phyloP scores from a whole-genome alignment of 495 filamentous ascomycete genomes.

The Talaromyces liani region DNA sequence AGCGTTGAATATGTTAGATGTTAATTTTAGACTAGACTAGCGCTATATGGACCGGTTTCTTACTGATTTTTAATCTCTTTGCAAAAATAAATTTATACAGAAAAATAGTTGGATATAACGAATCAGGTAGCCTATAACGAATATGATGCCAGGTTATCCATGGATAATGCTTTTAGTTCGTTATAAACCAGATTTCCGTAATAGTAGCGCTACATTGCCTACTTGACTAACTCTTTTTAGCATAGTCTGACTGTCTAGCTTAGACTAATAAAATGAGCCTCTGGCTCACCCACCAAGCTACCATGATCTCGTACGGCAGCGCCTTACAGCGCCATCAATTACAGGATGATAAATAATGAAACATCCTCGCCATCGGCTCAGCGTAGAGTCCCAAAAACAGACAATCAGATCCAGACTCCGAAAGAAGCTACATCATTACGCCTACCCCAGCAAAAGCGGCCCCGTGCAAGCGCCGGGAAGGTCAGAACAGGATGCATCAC shows the following conservation, averaged over 20 bases:
- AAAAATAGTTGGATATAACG: background rate
- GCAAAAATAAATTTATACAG: too few relatives aligned
- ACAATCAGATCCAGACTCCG: background rate
- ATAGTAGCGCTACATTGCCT: background rate
- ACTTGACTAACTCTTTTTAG: background rate
- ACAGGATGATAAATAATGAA: background rate
- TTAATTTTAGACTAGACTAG: too few relatives aligned
- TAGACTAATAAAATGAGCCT: too few relatives aligned
- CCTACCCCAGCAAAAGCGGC: background rate
- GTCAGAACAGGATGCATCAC: conserved; percentile 30
- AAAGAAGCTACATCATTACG: background rate
- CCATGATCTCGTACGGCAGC: background rate
- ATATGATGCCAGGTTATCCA: background rate
- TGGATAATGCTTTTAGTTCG: background rate
- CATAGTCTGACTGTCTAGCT: background rate
- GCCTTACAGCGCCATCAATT: background rate
- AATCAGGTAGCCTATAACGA: background rate
- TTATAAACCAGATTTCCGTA: background rate
- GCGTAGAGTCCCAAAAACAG: background rate
- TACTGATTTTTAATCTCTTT: too few relatives aligned
- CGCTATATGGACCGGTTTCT: too few relatives aligned
- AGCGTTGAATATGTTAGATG: too few relatives aligned
- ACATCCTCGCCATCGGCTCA: background rate
- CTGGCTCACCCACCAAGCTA: background rate
- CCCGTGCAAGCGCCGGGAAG: background rate